These are phyloP conservation scores for Melastoma malabathricum DNA, from an alignment of 345 rosid species.

Conservation along the genomic window DNA sequence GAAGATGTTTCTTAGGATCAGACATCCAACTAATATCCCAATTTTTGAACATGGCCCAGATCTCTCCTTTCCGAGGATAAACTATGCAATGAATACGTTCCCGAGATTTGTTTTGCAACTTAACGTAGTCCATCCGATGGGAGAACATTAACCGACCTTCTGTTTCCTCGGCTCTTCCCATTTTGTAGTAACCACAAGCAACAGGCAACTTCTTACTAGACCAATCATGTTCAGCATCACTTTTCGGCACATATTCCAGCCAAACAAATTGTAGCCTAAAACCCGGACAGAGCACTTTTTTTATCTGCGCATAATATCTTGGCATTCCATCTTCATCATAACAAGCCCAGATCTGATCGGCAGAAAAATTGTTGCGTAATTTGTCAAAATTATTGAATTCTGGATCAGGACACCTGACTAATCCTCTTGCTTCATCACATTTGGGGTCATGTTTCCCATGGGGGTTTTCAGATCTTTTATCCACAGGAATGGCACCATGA, in stretches of 20 bases:
- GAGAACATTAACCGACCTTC: constrained; percentile 52
- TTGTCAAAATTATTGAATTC: constrained; percentile 60
- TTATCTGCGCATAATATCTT: constrained; percentile 54
- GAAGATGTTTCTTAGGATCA: constrained; percentile 29
- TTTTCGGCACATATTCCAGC: constrained; percentile 48
- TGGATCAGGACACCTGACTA: constrained; percentile 39
- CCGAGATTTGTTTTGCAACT: neutral
- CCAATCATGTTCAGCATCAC: constrained; percentile 24
- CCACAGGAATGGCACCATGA: neutral
- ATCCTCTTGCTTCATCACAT: too few species aligned
- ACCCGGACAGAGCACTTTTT: constrained; percentile 35
- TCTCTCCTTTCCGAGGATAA: constrained; percentile 68
- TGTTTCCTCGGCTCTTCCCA: constrained; percentile 23
- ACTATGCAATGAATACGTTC: constrained; percentile 15
- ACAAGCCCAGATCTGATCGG: constrained; percentile 67
- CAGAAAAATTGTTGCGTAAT: constrained; percentile 40
- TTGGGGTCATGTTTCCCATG: too few species aligned
- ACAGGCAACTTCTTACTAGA: constrained; percentile 32
- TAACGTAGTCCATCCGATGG: constrained; percentile 23
- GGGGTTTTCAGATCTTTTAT: too few species aligned
- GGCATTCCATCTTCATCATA: constrained; percentile 90
- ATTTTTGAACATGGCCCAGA: constrained; percentile 72
- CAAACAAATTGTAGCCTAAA: constrained; percentile 64
- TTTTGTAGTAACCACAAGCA: constrained; percentile 48
- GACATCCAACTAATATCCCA: constrained; percentile 53